Percentiles rank a stretch among this genome's conserved stretches.
Conservation (phyloP, 805 yeast genomes). For the Candida verbasci region DNA sequence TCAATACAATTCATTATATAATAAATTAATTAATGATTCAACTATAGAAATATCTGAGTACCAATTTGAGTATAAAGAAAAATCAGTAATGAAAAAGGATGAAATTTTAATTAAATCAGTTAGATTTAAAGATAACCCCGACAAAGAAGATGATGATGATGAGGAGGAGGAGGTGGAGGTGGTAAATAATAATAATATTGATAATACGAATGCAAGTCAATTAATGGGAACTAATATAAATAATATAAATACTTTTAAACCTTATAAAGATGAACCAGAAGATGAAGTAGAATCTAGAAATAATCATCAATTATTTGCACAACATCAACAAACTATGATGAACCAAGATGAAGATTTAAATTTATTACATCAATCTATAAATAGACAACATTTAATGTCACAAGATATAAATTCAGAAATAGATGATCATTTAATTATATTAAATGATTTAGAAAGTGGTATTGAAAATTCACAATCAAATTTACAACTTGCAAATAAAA, state of each 20-base stretch:
- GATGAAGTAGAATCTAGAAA: slow-evolving; percentile 6
- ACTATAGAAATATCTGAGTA: slow-evolving; percentile 30
- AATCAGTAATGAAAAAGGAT: neutral
- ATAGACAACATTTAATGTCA: slow-evolving; percentile 38
- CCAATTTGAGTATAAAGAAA: slow-evolving; percentile 11
- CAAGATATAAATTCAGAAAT: slow-evolving; percentile 32
- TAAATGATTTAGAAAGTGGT: slow-evolving; percentile 39
- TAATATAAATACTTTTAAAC: slow-evolving; percentile 19
- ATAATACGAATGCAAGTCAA: too few species aligned
- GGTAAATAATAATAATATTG: too few species aligned
- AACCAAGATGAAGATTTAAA: slow-evolving; percentile 36
- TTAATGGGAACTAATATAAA: too few species aligned
- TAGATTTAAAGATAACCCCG: slow-evolving; percentile 31
- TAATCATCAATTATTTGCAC: slow-evolving; percentile 39
- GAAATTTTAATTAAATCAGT: slow-evolving; percentile 17
- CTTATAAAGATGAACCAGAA: slow-evolving; percentile 29
- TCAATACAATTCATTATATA: slow-evolving; percentile 15
- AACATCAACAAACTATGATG: slow-evolving; percentile 37
- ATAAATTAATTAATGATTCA: slow-evolving; percentile 20
- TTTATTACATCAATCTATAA: slow-evolving; percentile 28
- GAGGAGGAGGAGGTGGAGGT: slow-evolving; percentile 38
- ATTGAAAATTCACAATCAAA: slow-evolving; percentile 30
- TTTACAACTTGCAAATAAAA: slow-evolving; percentile 26
- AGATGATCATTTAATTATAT: slow-evolving; percentile 37
- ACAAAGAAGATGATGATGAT: slow-evolving; percentile 18